These are phyloP conservation scores for Plicaturopsis crispa DNA, from an alignment of 768 basidiomycete species.

Conservation along the genomic window DNA sequence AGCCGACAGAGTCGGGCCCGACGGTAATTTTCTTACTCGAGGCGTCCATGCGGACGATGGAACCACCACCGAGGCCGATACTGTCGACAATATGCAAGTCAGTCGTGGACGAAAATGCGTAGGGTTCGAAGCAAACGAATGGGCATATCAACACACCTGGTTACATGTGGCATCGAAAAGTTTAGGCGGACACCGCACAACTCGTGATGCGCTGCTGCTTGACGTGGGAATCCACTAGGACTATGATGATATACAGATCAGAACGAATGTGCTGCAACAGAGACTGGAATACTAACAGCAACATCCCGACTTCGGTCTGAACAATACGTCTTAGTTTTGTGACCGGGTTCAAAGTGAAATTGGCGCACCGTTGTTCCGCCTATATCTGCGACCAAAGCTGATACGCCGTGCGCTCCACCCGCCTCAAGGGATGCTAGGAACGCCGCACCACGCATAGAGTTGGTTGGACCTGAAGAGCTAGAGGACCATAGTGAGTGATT, in stretches of 20 bases:
- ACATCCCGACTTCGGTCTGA: slow-evolving; percentile 58
- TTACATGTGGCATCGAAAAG: slow-evolving; percentile 53
- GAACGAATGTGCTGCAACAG: too few relatives aligned
- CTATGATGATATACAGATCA: too few relatives aligned
- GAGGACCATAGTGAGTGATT: slow-evolving; percentile 11
- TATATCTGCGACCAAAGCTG: slow-evolving; percentile 50
- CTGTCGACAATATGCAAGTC: slow-evolving; percentile 18
- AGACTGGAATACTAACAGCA: too few relatives aligned
- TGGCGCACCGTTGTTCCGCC: slow-evolving; percentile 64
- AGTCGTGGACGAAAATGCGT: neutral
- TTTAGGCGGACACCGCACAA: slow-evolving; percentile 55
- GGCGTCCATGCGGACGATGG: slow-evolving; percentile 32
- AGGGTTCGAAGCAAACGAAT: too few relatives aligned
- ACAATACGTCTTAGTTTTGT: too few relatives aligned
- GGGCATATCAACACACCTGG: slow-evolving; percentile 15
- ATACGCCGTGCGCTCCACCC: too few relatives aligned
- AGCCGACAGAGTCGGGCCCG: slow-evolving; percentile 62
- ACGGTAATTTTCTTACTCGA: slow-evolving; percentile 34
- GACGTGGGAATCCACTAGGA: slow-evolving; percentile 55
- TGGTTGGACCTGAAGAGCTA: slow-evolving; percentile 56
- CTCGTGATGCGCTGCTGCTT: slow-evolving; percentile 55
- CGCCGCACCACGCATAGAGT: slow-evolving; percentile 64
- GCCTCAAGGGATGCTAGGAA: slow-evolving; percentile 54
- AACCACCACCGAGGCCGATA: slow-evolving; percentile 61
- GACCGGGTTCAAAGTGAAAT: too few relatives aligned